Evolutionary conservation across 805 yeast species (phyloP), one percentile per base, ranked within the genome.

Genomic region (Candida vartiovaarae): DNA sequence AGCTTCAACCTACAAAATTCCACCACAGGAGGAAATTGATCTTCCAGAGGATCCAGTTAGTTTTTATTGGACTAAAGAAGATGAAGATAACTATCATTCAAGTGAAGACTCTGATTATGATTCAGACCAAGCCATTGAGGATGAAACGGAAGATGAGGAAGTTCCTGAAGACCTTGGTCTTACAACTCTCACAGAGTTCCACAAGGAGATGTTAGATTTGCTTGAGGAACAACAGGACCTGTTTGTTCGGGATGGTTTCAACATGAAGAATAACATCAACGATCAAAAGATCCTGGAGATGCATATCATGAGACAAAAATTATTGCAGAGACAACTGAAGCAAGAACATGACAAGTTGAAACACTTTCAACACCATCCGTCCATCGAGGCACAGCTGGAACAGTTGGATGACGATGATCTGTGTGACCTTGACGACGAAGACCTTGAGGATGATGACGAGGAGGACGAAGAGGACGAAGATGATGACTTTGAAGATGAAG

Each of bases 401-500:
- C 53, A 62, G 32, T 61, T 64, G 39, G 65, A 58, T 10, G 52
- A 61, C 10, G 75, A 71, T 35, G 80, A 78, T 35, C n/a, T 20
- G n/a, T 25, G 11, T 4, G 50, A 48, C 9, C 45, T 40, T 10
- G 51, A 48, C n/a, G 46, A 46, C 8, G 46, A 47, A 34, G 36
- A 42, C 4, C 40, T 35, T 5, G 49, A 39, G 10, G 46, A 42
- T 8, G 47, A 42, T 0, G 41, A 41, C 8, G 45, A 43, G 1
- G 65, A 60, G 4, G 64, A 61, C 3, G 67, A 61, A 5, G 65
- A 61, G 7, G 68, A 60, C 1, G 70, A 66, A 7, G 67, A 65
- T 9, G 68, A 64, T 3, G 65, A 67, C 2, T 65, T 66, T 3
- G 69, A 64, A 10, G 71, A 67, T 5, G 72, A 65, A 8, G 74